These are phyloP conservation scores for Patellifolia procumbens DNA, from an alignment of 179 eudicot species.

Conservation along the genomic window DNA sequence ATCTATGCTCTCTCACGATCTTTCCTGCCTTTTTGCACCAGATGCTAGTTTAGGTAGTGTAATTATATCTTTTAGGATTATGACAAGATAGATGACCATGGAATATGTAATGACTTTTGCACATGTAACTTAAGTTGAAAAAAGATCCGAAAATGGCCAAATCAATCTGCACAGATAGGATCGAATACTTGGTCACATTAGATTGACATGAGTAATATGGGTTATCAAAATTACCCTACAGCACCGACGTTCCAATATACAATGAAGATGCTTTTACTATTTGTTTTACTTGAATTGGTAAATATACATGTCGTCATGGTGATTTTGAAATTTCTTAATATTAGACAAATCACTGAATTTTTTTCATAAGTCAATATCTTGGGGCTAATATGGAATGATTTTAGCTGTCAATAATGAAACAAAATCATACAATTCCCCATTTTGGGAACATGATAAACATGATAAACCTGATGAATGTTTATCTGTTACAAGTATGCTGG, in stretches of 20 bases:
- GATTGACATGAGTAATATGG: background rate
- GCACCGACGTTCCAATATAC: background rate
- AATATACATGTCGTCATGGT: constrained; percentile 10
- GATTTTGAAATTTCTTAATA: background rate
- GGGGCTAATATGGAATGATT: constrained; percentile 4
- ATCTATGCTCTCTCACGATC: background rate
- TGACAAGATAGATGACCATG: background rate
- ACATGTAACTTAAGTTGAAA: background rate
- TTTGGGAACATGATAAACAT: constrained; percentile 14
- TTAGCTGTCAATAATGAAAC: constrained; percentile 2
- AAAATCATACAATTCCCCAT: constrained; percentile 13
- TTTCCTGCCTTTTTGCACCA: background rate
- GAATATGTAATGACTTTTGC: background rate
- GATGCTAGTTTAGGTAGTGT: background rate
- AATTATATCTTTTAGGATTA: background rate
- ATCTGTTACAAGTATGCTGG: constrained; percentile 1
- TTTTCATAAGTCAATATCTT: constrained; percentile 1
- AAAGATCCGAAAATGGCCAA: background rate
- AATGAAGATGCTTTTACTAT: constrained; percentile 9
- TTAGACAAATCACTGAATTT: background rate
- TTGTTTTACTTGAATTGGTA: constrained; percentile 7
- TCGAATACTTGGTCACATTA: too few relatives aligned
- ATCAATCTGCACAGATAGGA: too few relatives aligned
- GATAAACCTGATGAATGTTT: background rate
- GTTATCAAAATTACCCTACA: background rate